These are phyloP conservation scores for Yarrowia sp. DNA, from an alignment of 805 yeast genomes.

Conservation along the genomic window DNA sequence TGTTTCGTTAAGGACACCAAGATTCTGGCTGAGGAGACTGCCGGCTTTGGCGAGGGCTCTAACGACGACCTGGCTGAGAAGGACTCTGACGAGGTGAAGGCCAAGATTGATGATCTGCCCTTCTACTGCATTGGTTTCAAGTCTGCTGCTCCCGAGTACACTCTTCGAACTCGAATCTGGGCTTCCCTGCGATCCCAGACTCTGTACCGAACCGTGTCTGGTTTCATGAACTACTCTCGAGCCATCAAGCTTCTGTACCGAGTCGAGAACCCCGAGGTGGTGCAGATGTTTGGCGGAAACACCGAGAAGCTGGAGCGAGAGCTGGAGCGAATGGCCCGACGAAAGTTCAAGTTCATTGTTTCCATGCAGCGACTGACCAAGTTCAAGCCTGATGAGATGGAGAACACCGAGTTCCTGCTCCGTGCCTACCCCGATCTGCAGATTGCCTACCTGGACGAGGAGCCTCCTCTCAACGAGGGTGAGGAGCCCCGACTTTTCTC, in stretches of 20 bases:
- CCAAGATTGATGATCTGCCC: constrained; percentile 89
- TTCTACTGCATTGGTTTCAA: constrained; percentile 78
- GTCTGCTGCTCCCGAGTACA: constrained; percentile 96
- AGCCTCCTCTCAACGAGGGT: constrained; percentile 65
- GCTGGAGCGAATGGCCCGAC: constrained; percentile 78
- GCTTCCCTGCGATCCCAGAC: constrained; percentile 98
- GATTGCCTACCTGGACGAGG: constrained; percentile 94
- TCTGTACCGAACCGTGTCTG: constrained; percentile 93
- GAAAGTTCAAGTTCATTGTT: constrained; percentile 81
- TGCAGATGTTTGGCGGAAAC: constrained; percentile 96
- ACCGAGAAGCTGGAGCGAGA: constrained; percentile 96
- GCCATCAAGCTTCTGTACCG: constrained; percentile 92
- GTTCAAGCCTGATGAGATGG: constrained; percentile 69
- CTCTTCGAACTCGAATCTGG: constrained; percentile 96
- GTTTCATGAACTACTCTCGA: constrained; percentile 97
- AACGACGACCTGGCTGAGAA: constrained; percentile 55
- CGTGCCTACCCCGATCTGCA: constrained; percentile 73
- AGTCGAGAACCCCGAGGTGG: constrained; percentile 93
- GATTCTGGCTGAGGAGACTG: constrained; percentile 92
- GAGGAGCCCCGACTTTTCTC: constrained; percentile 63
- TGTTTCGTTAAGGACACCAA: constrained; percentile 96
- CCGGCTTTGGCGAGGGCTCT: constrained; percentile 65
- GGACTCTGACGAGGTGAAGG: constrained; percentile 75
- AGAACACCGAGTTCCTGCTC: constrained; percentile 70
- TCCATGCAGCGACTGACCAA: constrained; percentile 85